phyloP scores from a whole-genome alignment of 805 yeast species.

The Wickerhamomyces chambardii region DNA sequence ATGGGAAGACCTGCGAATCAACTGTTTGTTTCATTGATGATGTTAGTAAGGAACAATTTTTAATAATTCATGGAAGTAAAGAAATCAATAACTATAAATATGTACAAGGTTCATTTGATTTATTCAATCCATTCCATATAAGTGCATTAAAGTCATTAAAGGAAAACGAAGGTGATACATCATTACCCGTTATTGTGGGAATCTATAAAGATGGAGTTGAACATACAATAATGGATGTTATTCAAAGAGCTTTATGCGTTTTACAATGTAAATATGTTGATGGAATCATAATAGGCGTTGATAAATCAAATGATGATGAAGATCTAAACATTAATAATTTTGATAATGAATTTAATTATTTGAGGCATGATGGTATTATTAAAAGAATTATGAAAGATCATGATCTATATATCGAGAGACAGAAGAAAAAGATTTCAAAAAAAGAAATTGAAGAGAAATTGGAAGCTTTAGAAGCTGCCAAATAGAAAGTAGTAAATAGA shows the following conservation, averaged over 20 bases:
- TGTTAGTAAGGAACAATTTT: conserved; percentile 16
- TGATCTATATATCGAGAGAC: conserved; percentile 76
- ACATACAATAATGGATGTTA: conserved; percentile 79
- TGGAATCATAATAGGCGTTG: conserved; percentile 46
- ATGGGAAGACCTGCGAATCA: conserved; percentile 46
- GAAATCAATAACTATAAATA: conserved; percentile 29
- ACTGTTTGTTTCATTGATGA: conserved; percentile 44
- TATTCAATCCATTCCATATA: conserved; percentile 91
- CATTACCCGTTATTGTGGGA: conserved; percentile 56
- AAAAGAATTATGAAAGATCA: conserved; percentile 63
- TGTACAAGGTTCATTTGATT: conserved; percentile 82
- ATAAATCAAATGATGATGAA: conserved; percentile 25
- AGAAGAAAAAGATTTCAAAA: conserved; percentile 80
- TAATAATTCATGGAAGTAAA: conserved; percentile 12
- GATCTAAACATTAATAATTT: conserved; percentile 26
- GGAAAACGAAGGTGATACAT: conserved; percentile 23
- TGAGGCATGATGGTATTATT: conserved; percentile 66
- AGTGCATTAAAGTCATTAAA: conserved; percentile 50
- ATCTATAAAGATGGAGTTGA: conserved; percentile 60
- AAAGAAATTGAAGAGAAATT: conserved; percentile 36
- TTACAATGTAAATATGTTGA: conserved; percentile 83
- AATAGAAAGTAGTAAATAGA: too few species aligned
- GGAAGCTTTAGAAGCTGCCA: neutral
- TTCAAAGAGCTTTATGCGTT: conserved; percentile 82
- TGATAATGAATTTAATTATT: conserved; percentile 49